phyloP scores from a whole-genome alignment of 345 rosid species.

The Ceriops zippeliana region DNA sequence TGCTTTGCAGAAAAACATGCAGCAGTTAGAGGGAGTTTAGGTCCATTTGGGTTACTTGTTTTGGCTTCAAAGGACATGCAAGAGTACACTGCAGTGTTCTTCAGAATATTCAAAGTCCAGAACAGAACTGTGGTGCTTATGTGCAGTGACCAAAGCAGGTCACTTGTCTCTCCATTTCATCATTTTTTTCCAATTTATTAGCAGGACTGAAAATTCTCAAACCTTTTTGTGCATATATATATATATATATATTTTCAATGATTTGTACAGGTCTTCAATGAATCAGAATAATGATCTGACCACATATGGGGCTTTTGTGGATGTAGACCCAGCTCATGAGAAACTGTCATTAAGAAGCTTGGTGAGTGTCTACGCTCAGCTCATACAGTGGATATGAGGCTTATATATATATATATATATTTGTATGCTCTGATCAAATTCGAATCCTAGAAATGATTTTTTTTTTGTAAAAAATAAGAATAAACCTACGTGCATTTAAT shows the following conservation, averaged over 20 bases:
- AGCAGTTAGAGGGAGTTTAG: constrained; percentile 32
- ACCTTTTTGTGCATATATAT: neutral
- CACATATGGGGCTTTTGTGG: constrained; percentile 54
- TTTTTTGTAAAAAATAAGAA: too few relatives aligned
- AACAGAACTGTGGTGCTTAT: constrained; percentile 44
- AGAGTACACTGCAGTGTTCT: constrained; percentile 62
- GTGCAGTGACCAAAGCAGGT: constrained; percentile 62
- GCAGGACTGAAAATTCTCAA: neutral
- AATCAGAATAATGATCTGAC: constrained; percentile 30
- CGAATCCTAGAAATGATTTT: too few relatives aligned
- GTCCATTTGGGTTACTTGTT: constrained; percentile 63
- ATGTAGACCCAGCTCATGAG: constrained; percentile 44
- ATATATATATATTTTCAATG: neutral
- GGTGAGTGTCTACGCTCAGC: constrained; percentile 36
- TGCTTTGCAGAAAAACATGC: constrained; percentile 34
- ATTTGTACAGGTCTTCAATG: constrained; percentile 27
- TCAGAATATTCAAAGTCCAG: constrained; percentile 40
- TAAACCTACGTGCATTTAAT: too few relatives aligned
- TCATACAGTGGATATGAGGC: too few relatives aligned
- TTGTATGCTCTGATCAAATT: too few relatives aligned
- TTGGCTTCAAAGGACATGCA: constrained; percentile 51
- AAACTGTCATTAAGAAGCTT: constrained; percentile 50
- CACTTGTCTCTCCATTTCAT: neutral
- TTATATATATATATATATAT: too few relatives aligned
- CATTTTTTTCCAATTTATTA: neutral